Percentiles rank a stretch among this genome's conserved stretches.
Evolutionary conservation across 805 yeast genomes (phyloP).

Genomic region (Cyberlindnera misumaiensis): DNA sequence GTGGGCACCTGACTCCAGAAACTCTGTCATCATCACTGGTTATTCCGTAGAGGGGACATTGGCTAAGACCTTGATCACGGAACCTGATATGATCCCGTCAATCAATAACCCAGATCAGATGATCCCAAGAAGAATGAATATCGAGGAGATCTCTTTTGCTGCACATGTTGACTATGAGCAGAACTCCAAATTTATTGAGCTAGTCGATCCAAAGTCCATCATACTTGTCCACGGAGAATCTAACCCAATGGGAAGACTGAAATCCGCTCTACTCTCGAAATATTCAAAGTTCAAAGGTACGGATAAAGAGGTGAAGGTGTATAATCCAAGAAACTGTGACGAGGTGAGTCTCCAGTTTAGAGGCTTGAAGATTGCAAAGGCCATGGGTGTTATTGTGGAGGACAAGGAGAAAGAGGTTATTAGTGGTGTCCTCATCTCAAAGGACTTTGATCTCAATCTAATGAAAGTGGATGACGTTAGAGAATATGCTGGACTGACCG

Average conservation of each 20-base stretch:
- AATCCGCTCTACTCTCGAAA: conserved; percentile 85
- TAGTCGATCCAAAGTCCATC: conserved; percentile 76
- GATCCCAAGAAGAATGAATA: conserved; percentile 79
- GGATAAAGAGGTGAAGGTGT: conserved; percentile 83
- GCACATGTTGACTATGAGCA: conserved; percentile 98
- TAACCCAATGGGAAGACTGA: conserved; percentile 96
- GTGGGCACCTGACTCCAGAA: conserved; percentile 97
- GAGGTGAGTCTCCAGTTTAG: conserved; percentile 69
- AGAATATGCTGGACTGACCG: conserved; percentile 80
- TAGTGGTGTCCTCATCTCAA: conserved; percentile 84
- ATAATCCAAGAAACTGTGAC: conserved; percentile 88
- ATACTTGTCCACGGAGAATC: conserved; percentile 96
- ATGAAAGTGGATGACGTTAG: conserved; percentile 82
- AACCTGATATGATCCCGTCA: conserved; percentile 88
- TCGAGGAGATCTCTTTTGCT: conserved; percentile 97
- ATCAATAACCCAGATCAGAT: conserved; percentile 70
- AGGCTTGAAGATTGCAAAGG: conserved; percentile 79
- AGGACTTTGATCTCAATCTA: conserved; percentile 80
- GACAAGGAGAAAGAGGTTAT: conserved; percentile 40
- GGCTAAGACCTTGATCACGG: conserved; percentile 85
- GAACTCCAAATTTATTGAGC: conserved; percentile 83
- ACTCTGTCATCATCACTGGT: conserved; percentile 85
- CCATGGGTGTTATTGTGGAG: conserved; percentile 52
- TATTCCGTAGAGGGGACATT: conserved; percentile 97
- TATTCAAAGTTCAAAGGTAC: conserved; percentile 78